Base-by-base conservation (phyloP, 805 yeast genomes). In the Lipomyces kockii region DNA sequence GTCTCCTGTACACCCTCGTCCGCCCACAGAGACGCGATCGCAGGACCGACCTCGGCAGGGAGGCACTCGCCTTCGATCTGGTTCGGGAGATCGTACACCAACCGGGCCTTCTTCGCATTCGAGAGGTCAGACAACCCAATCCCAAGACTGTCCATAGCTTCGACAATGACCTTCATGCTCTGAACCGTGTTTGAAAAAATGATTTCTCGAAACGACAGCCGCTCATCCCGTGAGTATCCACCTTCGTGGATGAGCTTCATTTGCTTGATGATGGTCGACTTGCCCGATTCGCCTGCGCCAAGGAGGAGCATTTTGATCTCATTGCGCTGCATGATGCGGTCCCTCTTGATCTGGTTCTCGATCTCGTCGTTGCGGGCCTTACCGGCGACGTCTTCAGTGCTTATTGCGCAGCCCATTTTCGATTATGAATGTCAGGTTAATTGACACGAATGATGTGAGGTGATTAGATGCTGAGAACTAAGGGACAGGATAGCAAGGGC, bases 261-360 rank as follows among this genome's bases (percentile, higher is more conserved):
- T 77, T 93, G 98, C 78, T 93, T 93, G 71, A 93, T 80, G 6
- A 93, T 97, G 0, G 98, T 93, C 1, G 97, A 90, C 76, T 93
- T 93, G 5, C 98, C 98, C 61, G 94, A 88, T 76, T 93, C 98
- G 3, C 98, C 98, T 0, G 98, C 91, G 54, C 98, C 73, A 46
- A 92, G 79, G n/a, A 94, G 81, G 52, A 94, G 78, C 68, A 94
- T 81, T 68, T 83, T 85, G 59, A 69, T 63, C 63, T 74, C 73
- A 52, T 64, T 66, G 17, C 63, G 59, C 43, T 66, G 62, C n/a
- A 37, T 32, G 27, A 56, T 52, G 11, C 67, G 69, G 51, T 72
- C 71, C 52, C 58, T 61, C 35, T 54, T 53, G 53, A 79, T 64
- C 37, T 72, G 70, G 43, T 80, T 82, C 61, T 84, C 86, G 46